Percentiles rank a stretch among this genome's conserved stretches.
Conservation (phyloP, 176 grass and related monocot species). For the Hsuehochloa calcarea region DNA sequence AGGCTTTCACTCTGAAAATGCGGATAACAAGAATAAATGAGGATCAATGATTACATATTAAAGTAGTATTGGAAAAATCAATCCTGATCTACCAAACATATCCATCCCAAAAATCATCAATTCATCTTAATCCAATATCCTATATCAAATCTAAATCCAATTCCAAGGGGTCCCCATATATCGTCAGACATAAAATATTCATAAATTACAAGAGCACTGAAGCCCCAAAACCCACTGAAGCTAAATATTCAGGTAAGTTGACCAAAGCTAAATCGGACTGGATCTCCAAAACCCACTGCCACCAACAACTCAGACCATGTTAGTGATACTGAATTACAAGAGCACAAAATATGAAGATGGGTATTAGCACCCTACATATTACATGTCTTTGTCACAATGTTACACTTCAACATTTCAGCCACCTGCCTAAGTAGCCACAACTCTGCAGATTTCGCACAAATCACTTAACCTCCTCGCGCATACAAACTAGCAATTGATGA, state of each 20-base stretch:
- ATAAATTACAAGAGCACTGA: background rate
- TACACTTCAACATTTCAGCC: too few species aligned
- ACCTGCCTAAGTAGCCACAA: background rate
- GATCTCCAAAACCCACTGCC: background rate
- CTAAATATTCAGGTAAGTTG: background rate
- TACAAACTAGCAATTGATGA: background rate
- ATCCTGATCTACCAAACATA: slow-evolving; percentile 26
- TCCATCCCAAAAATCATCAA: slow-evolving; percentile 5
- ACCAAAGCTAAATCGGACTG: background rate
- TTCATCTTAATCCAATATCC: slow-evolving; percentile 23
- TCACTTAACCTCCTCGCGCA: background rate
- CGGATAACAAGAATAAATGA: background rate
- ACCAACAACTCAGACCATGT: background rate
- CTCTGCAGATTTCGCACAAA: background rate
- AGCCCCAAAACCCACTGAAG: too few species aligned
- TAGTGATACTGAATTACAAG: background rate
- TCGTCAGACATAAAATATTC: background rate
- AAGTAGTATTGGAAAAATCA: slow-evolving; percentile 17
- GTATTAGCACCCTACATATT: background rate
- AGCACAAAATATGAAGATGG: background rate
- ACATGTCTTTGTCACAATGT: background rate
- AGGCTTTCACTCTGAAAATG: background rate
- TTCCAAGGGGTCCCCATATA: background rate
- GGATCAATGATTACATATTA: slow-evolving; percentile 4
- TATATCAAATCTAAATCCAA: slow-evolving; percentile 13